Conservation (phyloP, 805 yeast species). For the Starmerella stigmatis region DNA sequence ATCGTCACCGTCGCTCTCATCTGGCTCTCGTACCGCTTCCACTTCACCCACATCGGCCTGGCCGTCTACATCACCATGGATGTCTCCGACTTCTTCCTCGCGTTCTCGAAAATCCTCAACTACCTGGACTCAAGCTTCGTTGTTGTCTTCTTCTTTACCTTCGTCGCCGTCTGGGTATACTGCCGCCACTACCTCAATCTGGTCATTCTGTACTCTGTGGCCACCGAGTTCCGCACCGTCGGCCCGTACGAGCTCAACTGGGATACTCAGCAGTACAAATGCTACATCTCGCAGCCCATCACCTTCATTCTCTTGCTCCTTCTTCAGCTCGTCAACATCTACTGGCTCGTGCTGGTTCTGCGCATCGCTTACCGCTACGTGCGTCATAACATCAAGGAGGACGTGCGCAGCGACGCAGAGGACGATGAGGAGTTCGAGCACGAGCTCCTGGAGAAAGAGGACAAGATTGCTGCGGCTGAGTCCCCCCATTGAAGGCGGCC, state of each 20-base stretch:
- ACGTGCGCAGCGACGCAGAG: constrained; percentile 72
- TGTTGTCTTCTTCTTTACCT: constrained; percentile 56
- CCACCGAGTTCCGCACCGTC: constrained; percentile 75
- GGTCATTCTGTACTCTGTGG: constrained; percentile 45
- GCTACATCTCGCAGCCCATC: constrained; percentile 89
- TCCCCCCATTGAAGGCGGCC: neutral
- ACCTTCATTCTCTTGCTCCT: constrained; percentile 69
- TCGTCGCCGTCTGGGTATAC: constrained; percentile 71
- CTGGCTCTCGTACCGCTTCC: constrained; percentile 80
- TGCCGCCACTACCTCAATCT: constrained; percentile 79
- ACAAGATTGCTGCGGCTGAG: constrained; percentile 1
- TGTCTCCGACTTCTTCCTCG: constrained; percentile 78
- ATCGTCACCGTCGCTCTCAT: constrained; percentile 81
- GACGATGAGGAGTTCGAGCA: constrained; percentile 40
- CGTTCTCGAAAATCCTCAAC: constrained; percentile 75
- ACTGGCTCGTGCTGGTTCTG: constrained; percentile 76
- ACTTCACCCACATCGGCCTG: constrained; percentile 92
- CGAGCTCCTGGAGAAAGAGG: constrained; percentile 4
- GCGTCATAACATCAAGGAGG: constrained; percentile 47
- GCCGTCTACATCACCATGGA: constrained; percentile 93
- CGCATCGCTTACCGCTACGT: constrained; percentile 64
- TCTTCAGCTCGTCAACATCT: constrained; percentile 72
- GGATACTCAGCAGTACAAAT: constrained; percentile 87
- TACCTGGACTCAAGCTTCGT: constrained; percentile 61
- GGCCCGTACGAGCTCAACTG: constrained; percentile 76